These are phyloP conservation scores for Penicillium pulvis DNA, from an alignment of 495 filamentous ascomycete genomes.

Conservation along the genomic window DNA sequence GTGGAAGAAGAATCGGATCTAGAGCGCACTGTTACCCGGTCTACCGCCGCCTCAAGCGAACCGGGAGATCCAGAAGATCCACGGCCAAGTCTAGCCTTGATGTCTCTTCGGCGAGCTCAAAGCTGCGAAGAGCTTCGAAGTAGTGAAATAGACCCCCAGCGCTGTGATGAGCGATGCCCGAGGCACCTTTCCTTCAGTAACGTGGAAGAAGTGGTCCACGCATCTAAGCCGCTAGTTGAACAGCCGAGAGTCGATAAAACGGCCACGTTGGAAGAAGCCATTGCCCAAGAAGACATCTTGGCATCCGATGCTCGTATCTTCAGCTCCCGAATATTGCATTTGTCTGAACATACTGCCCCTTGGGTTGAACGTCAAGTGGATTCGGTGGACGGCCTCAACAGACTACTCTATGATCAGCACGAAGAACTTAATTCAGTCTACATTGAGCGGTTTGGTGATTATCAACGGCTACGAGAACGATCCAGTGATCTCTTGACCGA, in stretches of 20 bases:
- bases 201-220: constrained; percentile 84
- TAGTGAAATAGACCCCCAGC: constrained; percentile 23
- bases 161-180: constrained; percentile 56
- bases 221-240: constrained; percentile 58
- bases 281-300: constrained; percentile 50
- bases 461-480: constrained; percentile 62
- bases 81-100: constrained; percentile 27
- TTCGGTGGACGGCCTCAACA: constrained; percentile 63
- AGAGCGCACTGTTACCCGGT: constrained; percentile 34
- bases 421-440: constrained; percentile 69
- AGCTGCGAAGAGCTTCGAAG: constrained; percentile 41
- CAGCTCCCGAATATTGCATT: constrained; percentile 51
- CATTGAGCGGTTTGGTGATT: constrained; percentile 64
- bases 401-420: constrained; percentile 59
- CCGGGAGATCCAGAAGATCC: constrained; percentile 24
- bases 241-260: constrained; percentile 34
- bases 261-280: constrained; percentile 40
- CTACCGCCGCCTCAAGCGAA: constrained; percentile 40
- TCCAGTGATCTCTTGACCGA: constrained; percentile 67
- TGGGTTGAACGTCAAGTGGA: constrained; percentile 71
- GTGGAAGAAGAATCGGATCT: constrained; percentile 37
- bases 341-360: constrained; percentile 49
- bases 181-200: constrained; percentile 84
- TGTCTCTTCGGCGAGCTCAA: constrained; percentile 47
- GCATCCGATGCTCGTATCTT: constrained; percentile 65